Evolutionary conservation across 768 basidiomycete genomes (phyloP).

Genomic region (Tricholoma hemisulphureum): DNA sequence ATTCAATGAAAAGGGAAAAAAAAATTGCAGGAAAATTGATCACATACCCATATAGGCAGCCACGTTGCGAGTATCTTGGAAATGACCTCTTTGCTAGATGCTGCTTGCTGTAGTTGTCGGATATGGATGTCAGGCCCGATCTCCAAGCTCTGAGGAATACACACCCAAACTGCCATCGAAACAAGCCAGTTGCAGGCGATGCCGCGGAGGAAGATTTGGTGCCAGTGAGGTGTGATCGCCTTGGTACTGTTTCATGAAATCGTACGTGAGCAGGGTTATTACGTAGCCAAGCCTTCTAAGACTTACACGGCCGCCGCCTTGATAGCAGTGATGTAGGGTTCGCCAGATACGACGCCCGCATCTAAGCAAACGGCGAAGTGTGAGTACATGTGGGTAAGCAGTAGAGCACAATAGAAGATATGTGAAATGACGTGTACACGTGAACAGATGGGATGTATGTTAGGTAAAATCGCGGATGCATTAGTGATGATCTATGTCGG

Average conservation of each 20-base stretch:
- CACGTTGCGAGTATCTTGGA: constrained; percentile 69
- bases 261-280: constrained; percentile 29
- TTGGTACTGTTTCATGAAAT: constrained; percentile 30
- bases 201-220: constrained; percentile 70
- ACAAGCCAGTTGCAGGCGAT: constrained; percentile 81
- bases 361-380: constrained; percentile 42
- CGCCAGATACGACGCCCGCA: constrained; percentile 54
- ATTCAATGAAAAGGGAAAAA: background rate
- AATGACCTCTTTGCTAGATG: constrained; percentile 62
- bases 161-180: constrained; percentile 69
- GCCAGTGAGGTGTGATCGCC: constrained; percentile 63
- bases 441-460: background rate
- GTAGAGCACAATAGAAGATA: background rate
- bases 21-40: background rate
- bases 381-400: background rate
- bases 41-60: constrained; percentile 71
- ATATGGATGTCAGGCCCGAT: background rate
- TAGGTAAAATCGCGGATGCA: background rate
- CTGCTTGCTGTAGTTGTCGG: constrained; percentile 52
- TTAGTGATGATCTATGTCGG: background rate
- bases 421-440: background rate
- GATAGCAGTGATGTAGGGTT: constrained; percentile 58
- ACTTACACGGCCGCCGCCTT: constrained; percentile 57
- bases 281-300: too few relatives aligned
- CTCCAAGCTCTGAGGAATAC: constrained; percentile 19